A percentile compares a stretch with the other conserved stretches of the same genome.
These are phyloP conservation scores for Eucalyptus brandiana DNA, from an alignment of 345 rosid genomes.

Conservation along the genomic window DNA sequence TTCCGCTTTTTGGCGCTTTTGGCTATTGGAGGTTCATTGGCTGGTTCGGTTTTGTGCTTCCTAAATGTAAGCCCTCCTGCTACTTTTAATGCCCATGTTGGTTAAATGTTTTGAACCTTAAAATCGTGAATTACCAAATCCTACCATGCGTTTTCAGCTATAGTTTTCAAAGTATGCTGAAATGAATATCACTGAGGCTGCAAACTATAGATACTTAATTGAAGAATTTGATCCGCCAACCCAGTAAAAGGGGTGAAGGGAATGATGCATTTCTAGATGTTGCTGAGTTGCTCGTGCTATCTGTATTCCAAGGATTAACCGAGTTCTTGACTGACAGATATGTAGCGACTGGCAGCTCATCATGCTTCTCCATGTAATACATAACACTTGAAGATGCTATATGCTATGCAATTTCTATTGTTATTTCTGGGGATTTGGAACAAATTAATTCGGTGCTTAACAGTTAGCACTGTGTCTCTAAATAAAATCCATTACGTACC, in stretches of 20 bases:
- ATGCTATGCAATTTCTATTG: background rate
- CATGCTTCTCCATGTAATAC: background rate
- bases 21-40: conserved; percentile 83
- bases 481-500: background rate
- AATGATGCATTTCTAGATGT: background rate
- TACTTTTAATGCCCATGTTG: background rate
- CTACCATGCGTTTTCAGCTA: background rate
- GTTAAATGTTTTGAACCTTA: background rate
- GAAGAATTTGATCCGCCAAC: background rate
- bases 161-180: background rate
- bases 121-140: background rate
- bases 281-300: background rate
- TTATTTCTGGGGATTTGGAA: background rate
- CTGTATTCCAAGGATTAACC: background rate
- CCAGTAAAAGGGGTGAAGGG: background rate
- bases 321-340: background rate
- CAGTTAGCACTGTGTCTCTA: background rate
- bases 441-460: background rate
- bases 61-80: conserved; percentile 49
- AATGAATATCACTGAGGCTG: background rate
- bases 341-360: background rate
- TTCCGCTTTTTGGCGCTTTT: conserved; percentile 86
- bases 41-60: conserved; percentile 83
- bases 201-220: background rate
- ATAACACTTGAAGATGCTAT: background rate